phyloP scores from a whole-genome alignment of 805 yeast genomes.

The Zygosaccharomyces lentus region DNA sequence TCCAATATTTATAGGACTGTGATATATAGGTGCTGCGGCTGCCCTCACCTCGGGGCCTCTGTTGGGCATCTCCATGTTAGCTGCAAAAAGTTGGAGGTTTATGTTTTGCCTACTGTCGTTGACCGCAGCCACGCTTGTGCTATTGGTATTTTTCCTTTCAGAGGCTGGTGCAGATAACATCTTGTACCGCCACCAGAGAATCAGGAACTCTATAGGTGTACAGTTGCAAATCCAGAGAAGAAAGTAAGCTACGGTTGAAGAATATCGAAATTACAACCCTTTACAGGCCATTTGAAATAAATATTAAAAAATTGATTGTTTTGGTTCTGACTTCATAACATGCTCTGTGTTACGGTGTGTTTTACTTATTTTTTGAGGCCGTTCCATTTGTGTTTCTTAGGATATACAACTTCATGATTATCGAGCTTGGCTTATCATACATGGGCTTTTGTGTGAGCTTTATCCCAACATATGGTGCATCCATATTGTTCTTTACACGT shows the following conservation, averaged over 20 bases:
- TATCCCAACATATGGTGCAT: slow-evolving; percentile 34
- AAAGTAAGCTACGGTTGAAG: slow-evolving; percentile 33
- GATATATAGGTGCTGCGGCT: slow-evolving; percentile 51
- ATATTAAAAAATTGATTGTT: slow-evolving; percentile 52
- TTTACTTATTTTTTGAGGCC: slow-evolving; percentile 57
- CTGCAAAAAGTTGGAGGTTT: slow-evolving; percentile 49
- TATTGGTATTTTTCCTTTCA: slow-evolving; percentile 42
- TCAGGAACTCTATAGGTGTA: slow-evolving; percentile 47
- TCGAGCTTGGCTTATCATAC: slow-evolving; percentile 47
- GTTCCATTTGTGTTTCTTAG: slow-evolving; percentile 52
- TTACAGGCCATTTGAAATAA: slow-evolving; percentile 48
- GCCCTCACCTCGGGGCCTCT: slow-evolving; percentile 58
- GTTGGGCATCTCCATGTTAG: slow-evolving; percentile 48
- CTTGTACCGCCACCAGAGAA: slow-evolving; percentile 41
- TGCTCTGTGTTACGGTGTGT: slow-evolving; percentile 48
- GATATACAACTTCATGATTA: slow-evolving; percentile 43
- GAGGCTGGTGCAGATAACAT: slow-evolving; percentile 47
- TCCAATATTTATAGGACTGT: slow-evolving; percentile 46
- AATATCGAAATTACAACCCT: slow-evolving; percentile 32
- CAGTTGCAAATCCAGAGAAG: slow-evolving; percentile 28
- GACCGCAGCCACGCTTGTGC: slow-evolving; percentile 37
- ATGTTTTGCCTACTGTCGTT: slow-evolving; percentile 49
- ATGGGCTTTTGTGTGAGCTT: slow-evolving; percentile 46
- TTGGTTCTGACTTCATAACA: slow-evolving; percentile 49
- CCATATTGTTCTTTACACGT: slow-evolving; percentile 27